Percentiles rank a stretch among this genome's conserved stretches.
Conservation (phyloP, 108 stramenopile genomes). For the Bacterosira constricta region DNA sequence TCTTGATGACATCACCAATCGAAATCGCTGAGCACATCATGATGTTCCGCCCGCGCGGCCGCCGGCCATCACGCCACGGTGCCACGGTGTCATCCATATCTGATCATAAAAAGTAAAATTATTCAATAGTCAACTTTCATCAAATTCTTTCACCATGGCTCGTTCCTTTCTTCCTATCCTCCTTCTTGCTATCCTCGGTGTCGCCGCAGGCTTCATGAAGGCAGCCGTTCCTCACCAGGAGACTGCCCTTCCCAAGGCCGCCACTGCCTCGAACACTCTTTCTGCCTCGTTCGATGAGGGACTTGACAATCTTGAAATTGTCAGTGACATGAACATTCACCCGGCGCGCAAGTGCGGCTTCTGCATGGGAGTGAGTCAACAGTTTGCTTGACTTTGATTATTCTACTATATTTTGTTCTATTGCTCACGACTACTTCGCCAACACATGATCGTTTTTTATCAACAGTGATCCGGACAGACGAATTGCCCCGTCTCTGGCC, state of each 20-base stretch:
- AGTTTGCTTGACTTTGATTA: neutral
- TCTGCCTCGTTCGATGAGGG: slow-evolving; percentile 21
- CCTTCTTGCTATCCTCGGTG: slow-evolving; percentile 31
- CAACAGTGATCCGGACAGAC: slow-evolving; percentile 79
- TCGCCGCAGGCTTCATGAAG: slow-evolving; percentile 31
- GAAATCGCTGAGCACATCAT: too few species aligned
- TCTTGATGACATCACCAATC: too few species aligned
- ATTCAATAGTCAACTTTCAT: too few species aligned
- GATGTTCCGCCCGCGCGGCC: too few species aligned
- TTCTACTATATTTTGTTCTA: too few species aligned
- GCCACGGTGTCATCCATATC: neutral
- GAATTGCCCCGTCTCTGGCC: slow-evolving; percentile 73
- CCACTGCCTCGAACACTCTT: neutral
- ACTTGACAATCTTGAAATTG: slow-evolving; percentile 56
- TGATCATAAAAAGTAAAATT: neutral
- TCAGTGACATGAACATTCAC: slow-evolving; percentile 54
- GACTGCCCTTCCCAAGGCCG: neutral
- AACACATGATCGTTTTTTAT: neutral
- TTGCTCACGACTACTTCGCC: neutral
- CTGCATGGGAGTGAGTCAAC: slow-evolving; percentile 78
- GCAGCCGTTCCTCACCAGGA: slow-evolving; percentile 36
- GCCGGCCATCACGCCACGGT: too few species aligned
- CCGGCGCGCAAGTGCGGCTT: slow-evolving; percentile 79
- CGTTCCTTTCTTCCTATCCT: slow-evolving; percentile 27
- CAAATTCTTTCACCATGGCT: slow-evolving; percentile 25